Percentiles rank a stretch among this genome's conserved stretches.
These are phyloP conservation scores for Colletotrichum costaricense DNA, from an alignment of 2,329 filamentous ascomycete species.

Conservation along the genomic window DNA sequence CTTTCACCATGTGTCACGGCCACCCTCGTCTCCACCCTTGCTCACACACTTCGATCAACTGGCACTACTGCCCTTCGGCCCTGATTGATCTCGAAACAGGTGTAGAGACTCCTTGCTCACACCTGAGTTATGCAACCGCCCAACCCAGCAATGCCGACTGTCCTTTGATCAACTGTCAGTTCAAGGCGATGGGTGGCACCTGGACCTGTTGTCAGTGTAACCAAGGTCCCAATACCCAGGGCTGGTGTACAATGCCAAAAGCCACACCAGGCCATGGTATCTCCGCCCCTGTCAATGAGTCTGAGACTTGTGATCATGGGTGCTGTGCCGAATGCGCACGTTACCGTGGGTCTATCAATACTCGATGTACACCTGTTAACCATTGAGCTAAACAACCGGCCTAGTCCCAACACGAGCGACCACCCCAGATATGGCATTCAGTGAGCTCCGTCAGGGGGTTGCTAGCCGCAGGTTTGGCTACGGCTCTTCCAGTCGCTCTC, in stretches of 20 bases:
- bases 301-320: conserved; percentile 62
- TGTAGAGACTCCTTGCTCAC: conserved; percentile 60
- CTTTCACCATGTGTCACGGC: conserved; percentile 62
- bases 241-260: conserved; percentile 61
- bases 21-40: conserved; percentile 65
- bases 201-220: conserved; percentile 68
- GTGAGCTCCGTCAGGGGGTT: conserved; percentile 51
- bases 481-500: conserved; percentile 42
- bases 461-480: conserved; percentile 50
- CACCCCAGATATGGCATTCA: conserved; percentile 50
- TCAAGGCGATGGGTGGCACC: conserved; percentile 57
- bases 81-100: conserved; percentile 61
- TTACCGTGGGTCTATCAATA: conserved; percentile 49
- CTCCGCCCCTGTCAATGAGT: conserved; percentile 44
- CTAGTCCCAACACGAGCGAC: conserved; percentile 46
- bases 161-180: conserved; percentile 63
- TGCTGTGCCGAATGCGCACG: conserved; percentile 62
- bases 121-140: conserved; percentile 58
- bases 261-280: conserved; percentile 45
- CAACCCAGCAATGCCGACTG: conserved; percentile 58
- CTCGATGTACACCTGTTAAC: not conserved
- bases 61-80: conserved; percentile 64
- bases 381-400: not conserved
- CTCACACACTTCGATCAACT: conserved; percentile 65
- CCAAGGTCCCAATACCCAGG: conserved; percentile 61